Percentiles rank a stretch among this genome's conserved stretches.
Conservation (phyloP, 345 rosid genomes). For the Salix caprea region DNA sequence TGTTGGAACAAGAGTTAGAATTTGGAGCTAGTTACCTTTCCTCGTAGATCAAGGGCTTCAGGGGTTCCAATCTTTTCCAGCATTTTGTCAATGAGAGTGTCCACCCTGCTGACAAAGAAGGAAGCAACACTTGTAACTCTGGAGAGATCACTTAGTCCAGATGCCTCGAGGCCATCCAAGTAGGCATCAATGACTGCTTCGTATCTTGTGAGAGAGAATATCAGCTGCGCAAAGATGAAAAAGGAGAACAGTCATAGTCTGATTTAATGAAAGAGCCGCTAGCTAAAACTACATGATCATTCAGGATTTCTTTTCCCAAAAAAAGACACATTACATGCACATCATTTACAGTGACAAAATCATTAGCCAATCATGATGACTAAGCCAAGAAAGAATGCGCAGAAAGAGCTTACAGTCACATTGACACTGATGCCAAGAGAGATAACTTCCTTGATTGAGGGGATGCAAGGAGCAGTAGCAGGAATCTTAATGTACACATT, state of each 20-base stretch:
- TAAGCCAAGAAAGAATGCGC: constrained; percentile 1
- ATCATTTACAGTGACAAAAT: neutral
- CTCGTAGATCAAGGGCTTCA: constrained; percentile 92
- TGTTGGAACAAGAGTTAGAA: neutral
- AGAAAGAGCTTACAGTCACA: constrained; percentile 66
- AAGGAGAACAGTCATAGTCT: constrained; percentile 4
- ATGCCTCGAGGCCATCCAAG: constrained; percentile 97
- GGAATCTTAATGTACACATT: constrained; percentile 97
- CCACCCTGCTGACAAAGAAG: constrained; percentile 96
- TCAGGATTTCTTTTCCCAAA: neutral
- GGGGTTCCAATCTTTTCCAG: constrained; percentile 89
- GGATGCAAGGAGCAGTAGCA: constrained; percentile 87
- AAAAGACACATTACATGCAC: neutral
- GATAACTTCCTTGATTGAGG: constrained; percentile 89
- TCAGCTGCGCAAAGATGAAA: constrained; percentile 56
- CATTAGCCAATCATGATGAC: neutral
- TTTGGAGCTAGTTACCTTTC: constrained; percentile 55
- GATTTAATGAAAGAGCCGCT: neutral
- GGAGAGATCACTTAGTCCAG: constrained; percentile 86
- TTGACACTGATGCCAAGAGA: constrained; percentile 85
- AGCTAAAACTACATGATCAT: neutral
- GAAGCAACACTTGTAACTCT: constrained; percentile 97
- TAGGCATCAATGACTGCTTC: constrained; percentile 97
- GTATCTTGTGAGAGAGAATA: constrained; percentile 85
- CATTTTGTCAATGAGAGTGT: constrained; percentile 92